phyloP scores from a whole-genome alignment of 768 basidiomycete species.

The Dacryopinax primogenitus region DNA sequence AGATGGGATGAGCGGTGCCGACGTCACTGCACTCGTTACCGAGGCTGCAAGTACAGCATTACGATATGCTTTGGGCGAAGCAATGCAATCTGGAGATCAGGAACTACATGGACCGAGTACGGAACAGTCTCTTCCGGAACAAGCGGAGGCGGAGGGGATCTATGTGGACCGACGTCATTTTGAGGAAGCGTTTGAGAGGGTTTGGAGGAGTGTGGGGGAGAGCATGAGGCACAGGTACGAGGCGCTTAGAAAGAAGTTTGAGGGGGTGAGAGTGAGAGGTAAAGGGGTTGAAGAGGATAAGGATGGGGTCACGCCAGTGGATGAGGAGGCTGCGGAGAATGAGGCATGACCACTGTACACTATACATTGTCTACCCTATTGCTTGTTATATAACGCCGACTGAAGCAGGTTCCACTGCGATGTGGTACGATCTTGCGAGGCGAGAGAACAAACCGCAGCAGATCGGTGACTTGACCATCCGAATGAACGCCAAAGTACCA shows the following conservation, averaged over 20 bases:
- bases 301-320: background rate
- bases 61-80: slow-evolving; percentile 31
- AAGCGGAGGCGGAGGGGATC: slow-evolving; percentile 25
- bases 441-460: too few species aligned
- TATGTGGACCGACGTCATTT: slow-evolving; percentile 59
- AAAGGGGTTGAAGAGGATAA: slow-evolving; percentile 18
- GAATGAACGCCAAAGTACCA: too few species aligned
- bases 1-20: slow-evolving; percentile 86
- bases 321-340: too few species aligned
- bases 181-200: slow-evolving; percentile 55
- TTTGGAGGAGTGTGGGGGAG: slow-evolving; percentile 71
- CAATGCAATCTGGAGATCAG: slow-evolving; percentile 50
- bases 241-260: slow-evolving; percentile 64
- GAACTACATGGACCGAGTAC: slow-evolving; percentile 27
- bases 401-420: too few species aligned
- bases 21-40: slow-evolving; percentile 73
- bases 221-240: slow-evolving; percentile 77
- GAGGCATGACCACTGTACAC: too few species aligned
- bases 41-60: slow-evolving; percentile 85
- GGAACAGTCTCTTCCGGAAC: slow-evolving; percentile 9
- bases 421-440: too few species aligned
- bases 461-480: too few species aligned
- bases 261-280: slow-evolving; percentile 43
- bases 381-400: too few species aligned
- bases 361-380: too few species aligned